phyloP scores from a whole-genome alignment of 306 rosid species.

The Benincasa hispida region DNA sequence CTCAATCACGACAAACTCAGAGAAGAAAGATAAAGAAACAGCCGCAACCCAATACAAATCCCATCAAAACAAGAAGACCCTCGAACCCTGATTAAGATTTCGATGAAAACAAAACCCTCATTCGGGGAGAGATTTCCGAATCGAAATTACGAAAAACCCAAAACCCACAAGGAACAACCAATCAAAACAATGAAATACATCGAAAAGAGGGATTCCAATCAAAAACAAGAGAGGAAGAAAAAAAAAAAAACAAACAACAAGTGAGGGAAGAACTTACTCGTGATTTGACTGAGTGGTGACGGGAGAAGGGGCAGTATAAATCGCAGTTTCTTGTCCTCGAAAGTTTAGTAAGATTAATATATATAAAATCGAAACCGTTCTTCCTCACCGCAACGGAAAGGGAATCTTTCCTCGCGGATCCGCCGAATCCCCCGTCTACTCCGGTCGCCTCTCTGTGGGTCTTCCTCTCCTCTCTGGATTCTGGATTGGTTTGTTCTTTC shows the following conservation, averaged over 20 bases:
- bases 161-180: background rate
- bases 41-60: background rate
- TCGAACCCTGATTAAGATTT: background rate
- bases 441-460: background rate
- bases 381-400: constrained; percentile 16
- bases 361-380: constrained; percentile 17
- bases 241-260: background rate
- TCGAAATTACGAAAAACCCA: background rate
- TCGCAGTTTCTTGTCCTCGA: background rate
- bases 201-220: background rate
- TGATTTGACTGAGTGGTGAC: background rate
- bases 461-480: background rate
- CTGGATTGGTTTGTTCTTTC: background rate
- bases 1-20: background rate
- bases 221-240: background rate
- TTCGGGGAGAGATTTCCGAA: background rate
- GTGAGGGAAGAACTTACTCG: constrained; percentile 3
- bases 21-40: background rate
- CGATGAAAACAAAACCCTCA: background rate
- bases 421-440: background rate
- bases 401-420: constrained; percentile 18
- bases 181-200: background rate
- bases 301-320: constrained; percentile 22
- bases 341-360: background rate
- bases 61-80: background rate